Conservation (phyloP, 164 flowering plant species). For the Stephania japonica region DNA sequence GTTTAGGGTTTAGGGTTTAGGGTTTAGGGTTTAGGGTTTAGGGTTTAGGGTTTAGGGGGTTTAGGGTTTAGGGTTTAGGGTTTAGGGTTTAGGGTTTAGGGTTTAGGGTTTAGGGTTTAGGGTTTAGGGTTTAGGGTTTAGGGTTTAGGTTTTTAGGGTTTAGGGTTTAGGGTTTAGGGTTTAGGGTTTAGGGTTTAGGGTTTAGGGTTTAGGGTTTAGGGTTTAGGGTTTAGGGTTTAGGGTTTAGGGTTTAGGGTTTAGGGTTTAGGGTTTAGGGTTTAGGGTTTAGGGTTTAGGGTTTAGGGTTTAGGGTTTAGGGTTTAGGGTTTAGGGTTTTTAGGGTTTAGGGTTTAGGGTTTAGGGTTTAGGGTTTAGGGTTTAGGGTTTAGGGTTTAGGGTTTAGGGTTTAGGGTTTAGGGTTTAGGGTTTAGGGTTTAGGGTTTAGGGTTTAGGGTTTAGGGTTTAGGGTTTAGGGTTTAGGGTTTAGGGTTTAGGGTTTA, state of each 20-base stretch:
- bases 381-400: conserved; percentile 6
- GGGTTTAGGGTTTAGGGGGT: conserved; percentile 19
- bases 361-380: conserved; percentile 11
- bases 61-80: conserved; percentile 16
- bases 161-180: conserved; percentile 21
- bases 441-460: too few relatives aligned
- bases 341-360: conserved; percentile 11
- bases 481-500: conserved; percentile 4
- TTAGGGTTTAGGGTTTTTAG: conserved; percentile 15
- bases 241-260: conserved; percentile 16
- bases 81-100: conserved; percentile 16
- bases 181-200: conserved; percentile 15
- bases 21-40: conserved; percentile 18
- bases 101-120: conserved; percentile 13
- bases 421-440: conserved; percentile 3
- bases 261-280: conserved; percentile 15
- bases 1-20: too few relatives aligned
- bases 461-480: conserved; percentile 9
- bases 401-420: conserved; percentile 10
- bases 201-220: too few relatives aligned
- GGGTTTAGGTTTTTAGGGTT: conserved; percentile 20
- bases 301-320: too few relatives aligned
- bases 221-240: conserved; percentile 9
- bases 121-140: conserved; percentile 18
- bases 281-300: conserved; percentile 3